These are phyloP conservation scores for Hibiscus trionum DNA, from an alignment of 345 rosid species.

Conservation along the genomic window DNA sequence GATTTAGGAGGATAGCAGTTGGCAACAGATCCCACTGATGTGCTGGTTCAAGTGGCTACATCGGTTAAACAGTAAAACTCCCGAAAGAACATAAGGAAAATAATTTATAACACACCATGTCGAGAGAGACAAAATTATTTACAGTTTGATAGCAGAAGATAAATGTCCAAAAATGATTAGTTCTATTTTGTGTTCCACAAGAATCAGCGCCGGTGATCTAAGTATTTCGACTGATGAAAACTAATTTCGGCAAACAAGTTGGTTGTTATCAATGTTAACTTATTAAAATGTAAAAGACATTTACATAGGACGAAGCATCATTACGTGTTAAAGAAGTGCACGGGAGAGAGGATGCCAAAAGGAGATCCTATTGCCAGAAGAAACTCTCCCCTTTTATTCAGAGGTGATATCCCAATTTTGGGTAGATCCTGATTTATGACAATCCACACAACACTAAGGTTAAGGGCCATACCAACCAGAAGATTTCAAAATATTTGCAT, in stretches of 20 bases:
- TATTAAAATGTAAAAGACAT: slow-evolving; percentile 7
- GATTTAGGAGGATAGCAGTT: slow-evolving; percentile 69
- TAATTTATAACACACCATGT: not conserved
- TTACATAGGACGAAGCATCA: slow-evolving; percentile 13
- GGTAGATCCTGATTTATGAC: slow-evolving; percentile 48
- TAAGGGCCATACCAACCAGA: not conserved
- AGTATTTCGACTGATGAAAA: not conserved
- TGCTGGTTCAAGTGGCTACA: slow-evolving; percentile 36
- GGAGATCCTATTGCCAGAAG: slow-evolving; percentile 89
- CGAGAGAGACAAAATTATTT: not conserved
- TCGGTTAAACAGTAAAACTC: slow-evolving; percentile 12
- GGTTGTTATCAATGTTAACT: not conserved
- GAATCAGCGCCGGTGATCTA: not conserved
- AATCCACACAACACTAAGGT: slow-evolving; percentile 14
- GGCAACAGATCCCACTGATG: slow-evolving; percentile 72
- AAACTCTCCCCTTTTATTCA: slow-evolving; percentile 52
- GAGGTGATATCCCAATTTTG: slow-evolving; percentile 28
- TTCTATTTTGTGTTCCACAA: not conserved
- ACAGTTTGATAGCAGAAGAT: not conserved
- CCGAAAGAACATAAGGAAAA: slow-evolving; percentile 8
- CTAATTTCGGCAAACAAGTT: not conserved
- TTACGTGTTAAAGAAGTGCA: slow-evolving; percentile 89
- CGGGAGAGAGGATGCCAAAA: slow-evolving; percentile 79
- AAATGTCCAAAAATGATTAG: not conserved
- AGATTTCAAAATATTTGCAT: not conserved